Evolutionary conservation across 2,329 filamentous ascomycete genomes (phyloP).

Genomic region (Diaporthe ampelina): DNA sequence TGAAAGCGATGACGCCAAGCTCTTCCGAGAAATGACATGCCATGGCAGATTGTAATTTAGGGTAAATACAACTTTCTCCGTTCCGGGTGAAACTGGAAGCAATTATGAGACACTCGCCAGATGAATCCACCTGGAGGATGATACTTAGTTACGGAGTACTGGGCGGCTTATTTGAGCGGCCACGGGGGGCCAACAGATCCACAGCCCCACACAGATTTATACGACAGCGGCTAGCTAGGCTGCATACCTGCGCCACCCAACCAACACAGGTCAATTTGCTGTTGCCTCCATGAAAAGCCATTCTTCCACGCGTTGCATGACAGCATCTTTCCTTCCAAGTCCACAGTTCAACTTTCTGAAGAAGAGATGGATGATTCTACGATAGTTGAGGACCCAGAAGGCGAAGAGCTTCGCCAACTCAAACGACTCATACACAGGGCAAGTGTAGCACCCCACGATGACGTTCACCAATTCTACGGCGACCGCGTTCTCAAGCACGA

Average conservation of each 20-base stretch:
- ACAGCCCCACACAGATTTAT: neutral
- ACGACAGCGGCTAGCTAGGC: neutral
- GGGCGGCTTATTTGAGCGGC: no score
- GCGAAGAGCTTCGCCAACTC: neutral
- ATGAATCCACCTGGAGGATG: no score
- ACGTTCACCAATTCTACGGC: neutral
- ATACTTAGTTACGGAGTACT: no score
- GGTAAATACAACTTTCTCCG: no score
- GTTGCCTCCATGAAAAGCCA: neutral
- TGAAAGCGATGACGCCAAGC: no score
- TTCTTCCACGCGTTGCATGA: neutral
- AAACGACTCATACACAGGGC: neutral
- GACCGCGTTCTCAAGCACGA: slow-evolving; percentile 3
- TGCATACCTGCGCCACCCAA: slow-evolving; percentile 5
- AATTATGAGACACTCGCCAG: no score
- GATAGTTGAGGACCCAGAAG: neutral
- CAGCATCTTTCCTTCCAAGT: rapidly evolving
- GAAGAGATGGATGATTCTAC: neutral
- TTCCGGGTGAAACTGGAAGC: no score
- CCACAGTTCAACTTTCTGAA: neutral
- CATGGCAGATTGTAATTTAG: no score
- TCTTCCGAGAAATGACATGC: no score
- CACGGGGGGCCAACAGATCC: no score
- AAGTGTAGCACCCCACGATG: neutral
- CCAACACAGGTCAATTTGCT: neutral